Evolutionary conservation across 1,284 basidiomycete species (phyloP).

Genomic region (Sanghuangporus weigelae): DNA sequence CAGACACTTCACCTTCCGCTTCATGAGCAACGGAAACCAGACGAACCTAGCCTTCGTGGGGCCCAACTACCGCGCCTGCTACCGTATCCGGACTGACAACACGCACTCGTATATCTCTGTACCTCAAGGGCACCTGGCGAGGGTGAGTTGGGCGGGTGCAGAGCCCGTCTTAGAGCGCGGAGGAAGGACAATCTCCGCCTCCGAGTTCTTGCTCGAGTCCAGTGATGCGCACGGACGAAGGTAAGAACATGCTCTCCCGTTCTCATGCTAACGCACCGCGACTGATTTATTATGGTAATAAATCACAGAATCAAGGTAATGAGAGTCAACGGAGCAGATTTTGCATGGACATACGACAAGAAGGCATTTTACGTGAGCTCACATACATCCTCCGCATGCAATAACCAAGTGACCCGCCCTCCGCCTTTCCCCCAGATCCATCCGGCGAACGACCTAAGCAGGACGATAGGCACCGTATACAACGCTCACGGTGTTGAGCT

Average conservation of each 20-base stretch:
- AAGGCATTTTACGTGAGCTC: constrained; percentile 11
- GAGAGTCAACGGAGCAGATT: neutral
- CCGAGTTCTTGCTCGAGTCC: constrained; percentile 11
- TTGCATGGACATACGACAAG: constrained; percentile 10
- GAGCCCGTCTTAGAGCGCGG: constrained; percentile 3
- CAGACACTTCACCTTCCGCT: constrained; percentile 12
- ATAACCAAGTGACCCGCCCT: neutral
- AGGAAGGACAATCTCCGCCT: neutral
- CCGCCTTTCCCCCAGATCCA: neutral
- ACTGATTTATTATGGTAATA: neutral
- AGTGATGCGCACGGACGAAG: constrained; percentile 2
- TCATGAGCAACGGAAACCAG: constrained; percentile 13
- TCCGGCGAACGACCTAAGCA: neutral
- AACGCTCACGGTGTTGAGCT: constrained; percentile 13
- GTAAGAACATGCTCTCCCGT: neutral
- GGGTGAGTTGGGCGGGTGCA: constrained; percentile 4
- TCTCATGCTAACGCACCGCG: neutral
- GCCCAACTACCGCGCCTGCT: constrained; percentile 5
- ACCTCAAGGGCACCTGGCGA: neutral
- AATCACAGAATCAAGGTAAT: constrained; percentile 1
- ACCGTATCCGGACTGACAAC: constrained; percentile 3
- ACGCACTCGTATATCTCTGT: constrained; percentile 1
- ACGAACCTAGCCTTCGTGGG: constrained; percentile 5
- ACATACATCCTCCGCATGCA: neutral
- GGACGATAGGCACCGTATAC: constrained; percentile 8